Conservation (phyloP, 192 early-diverging fungal genomes). For the Nowakowskiella sp. region DNA sequence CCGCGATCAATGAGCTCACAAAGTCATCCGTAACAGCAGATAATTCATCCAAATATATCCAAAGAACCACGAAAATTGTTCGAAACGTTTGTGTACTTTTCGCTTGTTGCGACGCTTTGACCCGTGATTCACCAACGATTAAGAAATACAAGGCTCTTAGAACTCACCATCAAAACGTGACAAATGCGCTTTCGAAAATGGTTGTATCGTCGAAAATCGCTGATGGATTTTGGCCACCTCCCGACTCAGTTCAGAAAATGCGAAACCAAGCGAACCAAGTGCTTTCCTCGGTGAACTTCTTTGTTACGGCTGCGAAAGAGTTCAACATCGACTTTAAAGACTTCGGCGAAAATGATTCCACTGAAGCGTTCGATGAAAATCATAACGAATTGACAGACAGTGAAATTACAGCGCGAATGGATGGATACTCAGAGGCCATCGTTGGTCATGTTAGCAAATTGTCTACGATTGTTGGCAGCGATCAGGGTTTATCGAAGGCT, state of each 20-base stretch:
- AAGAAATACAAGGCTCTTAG: slow-evolving; percentile 56
- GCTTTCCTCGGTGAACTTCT: slow-evolving; percentile 67
- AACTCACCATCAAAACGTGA: slow-evolving; percentile 66
- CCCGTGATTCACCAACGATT: slow-evolving; percentile 59
- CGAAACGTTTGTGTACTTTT: slow-evolving; percentile 78
- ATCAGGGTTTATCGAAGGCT: slow-evolving; percentile 16
- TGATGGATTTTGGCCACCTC: slow-evolving; percentile 83
- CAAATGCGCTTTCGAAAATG: slow-evolving; percentile 74
- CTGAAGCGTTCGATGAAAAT: slow-evolving; percentile 30
- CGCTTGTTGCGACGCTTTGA: slow-evolving; percentile 66
- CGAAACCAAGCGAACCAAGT: slow-evolving; percentile 76
- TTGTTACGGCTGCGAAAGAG: slow-evolving; percentile 66
- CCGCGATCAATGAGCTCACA: slow-evolving; percentile 49
- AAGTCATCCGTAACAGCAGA: slow-evolving; percentile 37
- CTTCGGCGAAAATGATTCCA: background rate
- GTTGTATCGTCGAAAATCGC: slow-evolving; percentile 74
- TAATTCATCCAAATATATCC: slow-evolving; percentile 47
- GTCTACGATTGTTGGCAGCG: slow-evolving; percentile 27
- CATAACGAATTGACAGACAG: slow-evolving; percentile 27
- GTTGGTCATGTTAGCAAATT: slow-evolving; percentile 23
- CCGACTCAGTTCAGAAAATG: slow-evolving; percentile 73
- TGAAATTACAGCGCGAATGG: slow-evolving; percentile 29
- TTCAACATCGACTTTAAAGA: slow-evolving; percentile 21
- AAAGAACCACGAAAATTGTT: slow-evolving; percentile 54
- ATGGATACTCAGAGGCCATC: slow-evolving; percentile 28